These are phyloP conservation scores for Jaltomata sinuosa DNA, from an alignment of 257 asterid genomes.

Conservation along the genomic window DNA sequence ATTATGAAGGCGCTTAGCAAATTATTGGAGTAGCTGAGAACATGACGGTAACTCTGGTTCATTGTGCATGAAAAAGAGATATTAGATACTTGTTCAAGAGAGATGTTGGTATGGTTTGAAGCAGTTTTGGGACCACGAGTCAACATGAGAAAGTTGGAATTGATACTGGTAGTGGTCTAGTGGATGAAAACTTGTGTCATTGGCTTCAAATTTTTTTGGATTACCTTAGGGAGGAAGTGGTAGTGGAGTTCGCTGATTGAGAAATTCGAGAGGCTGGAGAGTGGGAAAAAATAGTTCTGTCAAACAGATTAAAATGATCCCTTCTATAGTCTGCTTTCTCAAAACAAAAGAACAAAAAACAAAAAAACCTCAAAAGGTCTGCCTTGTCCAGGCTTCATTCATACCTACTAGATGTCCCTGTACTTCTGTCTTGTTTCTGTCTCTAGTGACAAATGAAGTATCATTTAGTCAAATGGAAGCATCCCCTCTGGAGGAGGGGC, in stretches of 20 bases:
- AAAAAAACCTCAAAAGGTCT: background rate
- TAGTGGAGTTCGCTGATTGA: background rate
- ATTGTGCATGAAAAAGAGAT: background rate
- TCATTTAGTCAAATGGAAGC: background rate
- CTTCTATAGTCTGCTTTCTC: background rate
- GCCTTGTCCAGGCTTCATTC: background rate
- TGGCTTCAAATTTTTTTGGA: background rate
- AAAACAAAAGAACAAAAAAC: too few relatives aligned
- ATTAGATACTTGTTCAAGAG: background rate
- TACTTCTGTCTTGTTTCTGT: background rate
- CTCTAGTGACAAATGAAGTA: background rate
- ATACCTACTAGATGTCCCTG: background rate
- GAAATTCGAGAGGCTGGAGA: background rate
- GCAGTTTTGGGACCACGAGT: too few relatives aligned
- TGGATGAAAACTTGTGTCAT: background rate
- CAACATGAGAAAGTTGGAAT: too few relatives aligned
- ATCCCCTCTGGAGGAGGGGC: background rate
- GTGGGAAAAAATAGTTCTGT: background rate
- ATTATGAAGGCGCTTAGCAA: background rate
- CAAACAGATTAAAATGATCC: background rate
- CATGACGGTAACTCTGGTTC: background rate
- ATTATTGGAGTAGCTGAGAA: background rate
- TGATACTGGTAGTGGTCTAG: background rate
- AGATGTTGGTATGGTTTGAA: too few relatives aligned
- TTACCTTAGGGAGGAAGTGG: background rate